Base-by-base conservation (phyloP, 2,329 filamentous ascomycete species). In the Cordyceps farinosa region DNA sequence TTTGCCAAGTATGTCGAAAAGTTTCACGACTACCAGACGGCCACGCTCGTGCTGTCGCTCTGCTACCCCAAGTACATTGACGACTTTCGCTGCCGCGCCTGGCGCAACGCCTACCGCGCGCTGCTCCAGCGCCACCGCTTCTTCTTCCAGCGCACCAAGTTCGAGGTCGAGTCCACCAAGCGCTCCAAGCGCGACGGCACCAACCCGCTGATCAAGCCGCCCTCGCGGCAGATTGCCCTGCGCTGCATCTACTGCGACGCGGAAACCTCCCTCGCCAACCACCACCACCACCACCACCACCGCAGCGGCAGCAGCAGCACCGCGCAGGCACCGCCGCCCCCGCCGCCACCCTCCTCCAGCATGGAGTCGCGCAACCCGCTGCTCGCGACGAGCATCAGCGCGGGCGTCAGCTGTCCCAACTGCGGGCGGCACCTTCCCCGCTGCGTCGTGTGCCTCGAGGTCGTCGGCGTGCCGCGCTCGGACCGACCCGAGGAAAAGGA, bases 11-110 rank as follows among this genome's bases (percentile, higher is more conserved):
- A 92, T 74, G 83, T 95, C 52, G 82, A 88, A 68, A 89, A 89
- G 68, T 92, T 89, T 72, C 83, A 87, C 70, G 91, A 94, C 73
- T 82, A 91, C 30, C 91, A 96, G 76, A 92, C 90, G 1, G 89
- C 90, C 1, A 88, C 90, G 0, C 80, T 95, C 2, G 84, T 91
- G 65, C 84, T 90, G 63, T 89, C 89, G 13, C 87, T 90, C 72
- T 90, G 89, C 67, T 85, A 87, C 63, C 91, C 91, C 0, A 83
- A 87, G 9, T 94, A 91, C 74, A 87, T 94, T 67, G 85, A 90
- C 73, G 91, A 95, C 73, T 79, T 89, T 50, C 87, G 91, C 66
- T 91, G 88, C 76, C 81, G 83, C 10, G 86, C 88, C 62, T 94
- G 91, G 89, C 88, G 89, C 61, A 84, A 81, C 67, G 82, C 82